phyloP scores from a whole-genome alignment of 345 rosid genomes.

The Citrus medica region DNA sequence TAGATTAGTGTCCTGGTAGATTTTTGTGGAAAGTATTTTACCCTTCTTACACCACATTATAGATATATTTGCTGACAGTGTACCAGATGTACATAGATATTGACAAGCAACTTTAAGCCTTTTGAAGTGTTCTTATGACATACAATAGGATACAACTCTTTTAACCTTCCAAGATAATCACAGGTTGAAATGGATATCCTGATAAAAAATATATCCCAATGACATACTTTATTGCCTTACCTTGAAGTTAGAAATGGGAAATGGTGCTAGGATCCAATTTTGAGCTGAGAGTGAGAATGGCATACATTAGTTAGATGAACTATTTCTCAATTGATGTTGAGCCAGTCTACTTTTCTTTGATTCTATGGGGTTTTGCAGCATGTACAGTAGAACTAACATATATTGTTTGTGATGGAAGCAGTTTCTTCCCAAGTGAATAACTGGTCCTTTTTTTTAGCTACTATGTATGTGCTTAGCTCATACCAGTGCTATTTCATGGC shows the following conservation, averaged over 20 bases:
- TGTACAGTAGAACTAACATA: background rate
- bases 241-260: too few species aligned
- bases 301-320: background rate
- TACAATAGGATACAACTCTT: background rate
- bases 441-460: background rate
- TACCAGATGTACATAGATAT: background rate
- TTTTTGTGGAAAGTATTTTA: background rate
- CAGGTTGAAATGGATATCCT: too few species aligned
- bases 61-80: background rate
- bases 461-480: background rate
- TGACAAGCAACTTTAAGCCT: background rate
- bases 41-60: background rate
- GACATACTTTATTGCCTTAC: too few species aligned
- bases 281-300: background rate
- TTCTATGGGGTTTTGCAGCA: background rate
- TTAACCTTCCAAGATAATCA: too few species aligned
- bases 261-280: too few species aligned
- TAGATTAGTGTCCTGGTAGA: background rate
- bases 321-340: background rate
- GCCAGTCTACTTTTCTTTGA: background rate
- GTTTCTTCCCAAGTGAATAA: background rate
- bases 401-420: background rate
- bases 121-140: background rate
- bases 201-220: too few species aligned
- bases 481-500: constrained; percentile 4